Evolutionary conservation across 306 rosid species (phyloP), one percentile per base, ranked within the genome.

Genomic region (Datisca glomerata): DNA sequence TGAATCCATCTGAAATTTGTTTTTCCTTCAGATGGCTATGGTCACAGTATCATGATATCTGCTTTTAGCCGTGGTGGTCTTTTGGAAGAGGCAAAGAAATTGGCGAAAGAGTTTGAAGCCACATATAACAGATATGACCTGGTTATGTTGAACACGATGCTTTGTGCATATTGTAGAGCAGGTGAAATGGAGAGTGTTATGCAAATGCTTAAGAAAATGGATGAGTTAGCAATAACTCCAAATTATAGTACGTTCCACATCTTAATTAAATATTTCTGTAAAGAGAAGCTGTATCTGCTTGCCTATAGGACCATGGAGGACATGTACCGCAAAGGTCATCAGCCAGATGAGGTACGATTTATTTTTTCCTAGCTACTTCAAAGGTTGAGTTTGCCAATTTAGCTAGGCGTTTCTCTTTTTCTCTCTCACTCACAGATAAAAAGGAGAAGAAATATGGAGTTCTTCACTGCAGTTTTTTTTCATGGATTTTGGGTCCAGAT

Each of bases 161-260:
- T 89, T 50, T 89, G 91, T 64, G 95, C 97, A 49, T 89, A 83
- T 65, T 89, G 95, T 64, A 72, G 93, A 66, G 80, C 66, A n/a
- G 94, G 94, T 18, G 97, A 89, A 69, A 89, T 77, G 86, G 85
- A 80, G 38, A 83, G 93, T 35, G 93, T 80, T 27, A 89, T 79
- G 93, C 81, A 77, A 79, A 74, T 80, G 71, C 73, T 89, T 52
- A 72, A 50, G 73, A 89, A 83, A 69, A 89, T 89, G 89, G 97
- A 89, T 56, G 75, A 71, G 51, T 56, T 83, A 44, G 81, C 81
- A 24, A 80, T 89, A 51, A 74, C 67, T 67, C 97, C 97, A 56
- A 86, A 75, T 69, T 74, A 67, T 61, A 80, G 71, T 45, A 89
- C 97, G 54, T 89, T 79, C 56, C 66, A 77, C 60, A 83, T 83